Base-by-base conservation (phyloP, 2,329 filamentous ascomycete species). In the Trichoderma citrinoviride region DNA sequence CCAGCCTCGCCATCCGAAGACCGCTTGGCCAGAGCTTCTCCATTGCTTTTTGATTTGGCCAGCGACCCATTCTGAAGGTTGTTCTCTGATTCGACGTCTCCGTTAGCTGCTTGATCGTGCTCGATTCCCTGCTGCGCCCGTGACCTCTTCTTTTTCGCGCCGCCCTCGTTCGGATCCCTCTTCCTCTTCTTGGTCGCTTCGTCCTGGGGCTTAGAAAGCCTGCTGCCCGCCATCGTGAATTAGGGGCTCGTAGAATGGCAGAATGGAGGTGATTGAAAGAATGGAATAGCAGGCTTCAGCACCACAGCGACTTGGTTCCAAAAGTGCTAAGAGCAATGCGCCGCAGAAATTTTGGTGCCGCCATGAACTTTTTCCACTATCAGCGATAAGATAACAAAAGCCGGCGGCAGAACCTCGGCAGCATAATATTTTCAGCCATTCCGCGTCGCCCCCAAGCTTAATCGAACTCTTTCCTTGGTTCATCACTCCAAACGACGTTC, bases 111-210 rank as follows among this genome's bases (percentile, higher is more conserved):
- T 52, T 63, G 49, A 29, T 62, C 44, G 12, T 61, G 50, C 25
- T 44, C 44, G 33, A 54, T 40, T 17, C 69, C 70, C 64, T 72
- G 73, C 57, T 70, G 70, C 57, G 58, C 27, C 40, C 41, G 47
- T 75, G 75, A 61, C 67, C 77, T 74, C 72, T 81, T 80, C 55
- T 80, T 74, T 62, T 75, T 76, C 57, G 74, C 74, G 55, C 77
- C 77, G 63, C 74, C 72, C 61, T 83, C 81, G 65, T 75, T 76
- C 43, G 74, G 68, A 53, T 82, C 80, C 68, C 80, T 73, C 74
- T 83, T 83, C 50, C 81, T 76, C 73, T 83, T 83, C 68, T 79
- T 81, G 53, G 73, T 75, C 66, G 73, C 74, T 66, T 76, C 74
- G 49, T 79, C 75, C 72, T 73, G 74, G 54, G 69, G 69, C 68